Evolutionary conservation across 768 basidiomycete genomes (phyloP).

Genomic region (Auricularia heimuer): DNA sequence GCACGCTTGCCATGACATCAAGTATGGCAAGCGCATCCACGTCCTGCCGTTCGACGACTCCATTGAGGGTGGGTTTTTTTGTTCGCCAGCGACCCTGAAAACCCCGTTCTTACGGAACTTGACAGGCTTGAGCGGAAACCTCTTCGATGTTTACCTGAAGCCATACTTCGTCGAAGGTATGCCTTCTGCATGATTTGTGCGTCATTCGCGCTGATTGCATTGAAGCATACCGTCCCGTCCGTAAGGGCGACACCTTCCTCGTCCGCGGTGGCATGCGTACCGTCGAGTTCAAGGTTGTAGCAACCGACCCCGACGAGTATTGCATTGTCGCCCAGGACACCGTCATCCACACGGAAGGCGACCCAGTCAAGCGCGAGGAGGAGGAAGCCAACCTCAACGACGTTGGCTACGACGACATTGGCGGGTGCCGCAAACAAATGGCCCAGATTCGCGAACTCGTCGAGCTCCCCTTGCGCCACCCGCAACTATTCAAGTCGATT

Average conservation of each 20-base stretch:
- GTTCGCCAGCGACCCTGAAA: too few species aligned
- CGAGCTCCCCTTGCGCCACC: slow-evolving; percentile 94
- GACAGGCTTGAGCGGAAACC: slow-evolving; percentile 75
- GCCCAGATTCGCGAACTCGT: slow-evolving; percentile 99
- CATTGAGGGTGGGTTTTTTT: slow-evolving; percentile 55
- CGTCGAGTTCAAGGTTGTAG: slow-evolving; percentile 98
- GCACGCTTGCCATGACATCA: slow-evolving; percentile 93
- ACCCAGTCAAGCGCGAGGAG: slow-evolving; percentile 97
- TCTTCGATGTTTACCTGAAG: slow-evolving; percentile 96
- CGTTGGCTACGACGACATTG: slow-evolving; percentile 98
- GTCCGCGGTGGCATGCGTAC: slow-evolving; percentile 97
- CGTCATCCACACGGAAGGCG: slow-evolving; percentile 96
- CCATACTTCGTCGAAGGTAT: slow-evolving; percentile 96
- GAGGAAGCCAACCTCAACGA: slow-evolving; percentile 94
- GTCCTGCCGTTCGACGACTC: slow-evolving; percentile 98
- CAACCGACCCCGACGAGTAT: slow-evolving; percentile 95
- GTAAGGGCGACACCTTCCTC: slow-evolving; percentile 98
- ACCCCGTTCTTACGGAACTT: not conserved
- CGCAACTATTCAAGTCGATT: slow-evolving; percentile 98
- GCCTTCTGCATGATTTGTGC: slow-evolving; percentile 16
- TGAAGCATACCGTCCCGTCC: slow-evolving; percentile 82
- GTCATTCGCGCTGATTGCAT: slow-evolving; percentile 10
- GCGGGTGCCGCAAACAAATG: slow-evolving; percentile 99
- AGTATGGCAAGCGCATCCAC: slow-evolving; percentile 97
- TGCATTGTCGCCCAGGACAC: slow-evolving; percentile 99